phyloP scores from a whole-genome alignment of 148 eudicot genomes.

The Pouteria glomerata region DNA sequence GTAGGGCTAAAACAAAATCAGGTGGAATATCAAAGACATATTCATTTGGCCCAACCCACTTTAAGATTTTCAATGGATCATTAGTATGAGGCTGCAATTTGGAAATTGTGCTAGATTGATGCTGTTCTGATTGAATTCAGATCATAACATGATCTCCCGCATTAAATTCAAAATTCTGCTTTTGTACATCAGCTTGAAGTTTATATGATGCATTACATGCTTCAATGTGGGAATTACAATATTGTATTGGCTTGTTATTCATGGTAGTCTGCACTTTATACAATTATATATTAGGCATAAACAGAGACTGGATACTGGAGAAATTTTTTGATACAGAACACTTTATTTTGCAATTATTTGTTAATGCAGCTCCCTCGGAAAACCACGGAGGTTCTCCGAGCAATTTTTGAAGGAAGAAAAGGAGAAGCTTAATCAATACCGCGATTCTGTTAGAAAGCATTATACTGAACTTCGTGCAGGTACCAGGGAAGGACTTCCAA shows the following conservation, averaged over 20 bases:
- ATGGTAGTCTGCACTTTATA: not conserved
- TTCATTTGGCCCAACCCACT: too few relatives aligned
- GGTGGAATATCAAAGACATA: too few relatives aligned
- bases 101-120: too few relatives aligned
- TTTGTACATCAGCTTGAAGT: too few relatives aligned
- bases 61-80: too few relatives aligned
- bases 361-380: slow-evolving; percentile 85
- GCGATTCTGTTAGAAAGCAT: slow-evolving; percentile 88
- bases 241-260: not conserved
- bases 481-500: slow-evolving; percentile 80
- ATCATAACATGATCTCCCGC: too few relatives aligned
- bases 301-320: not conserved
- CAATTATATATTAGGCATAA: not conserved
- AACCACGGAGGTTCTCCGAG: slow-evolving; percentile 88
- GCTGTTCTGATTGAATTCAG: too few relatives aligned
- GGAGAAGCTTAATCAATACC: slow-evolving; percentile 86
- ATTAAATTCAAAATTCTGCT: too few relatives aligned
- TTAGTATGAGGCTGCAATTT: too few relatives aligned
- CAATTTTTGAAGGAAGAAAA: slow-evolving; percentile 93
- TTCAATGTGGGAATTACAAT: not conserved
- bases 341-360: slow-evolving; percentile 14
- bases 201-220: too few relatives aligned
- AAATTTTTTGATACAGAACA: not conserved
- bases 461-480: slow-evolving; percentile 91
- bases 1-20: too few relatives aligned